Base-by-base conservation (phyloP, 768 basidiomycete genomes). In the Tephrocybe sp. region DNA sequence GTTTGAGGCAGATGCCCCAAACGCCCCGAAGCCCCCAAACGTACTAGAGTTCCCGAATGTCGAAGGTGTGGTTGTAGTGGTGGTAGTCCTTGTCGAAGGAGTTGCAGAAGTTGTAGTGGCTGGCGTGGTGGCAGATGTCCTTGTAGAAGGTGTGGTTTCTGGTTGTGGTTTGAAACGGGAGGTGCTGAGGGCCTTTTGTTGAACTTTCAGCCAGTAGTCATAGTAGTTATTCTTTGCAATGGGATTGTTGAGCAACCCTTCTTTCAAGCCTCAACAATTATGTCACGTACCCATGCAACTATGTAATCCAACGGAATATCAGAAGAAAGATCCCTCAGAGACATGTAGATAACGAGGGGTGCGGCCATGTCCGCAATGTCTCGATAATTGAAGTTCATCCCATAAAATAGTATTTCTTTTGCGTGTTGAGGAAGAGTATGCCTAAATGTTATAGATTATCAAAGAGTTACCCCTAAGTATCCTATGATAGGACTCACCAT, bases 331-430 rank as follows among this genome's bases (percentile, higher is more conserved):
- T 58, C 57, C 3, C 36, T 35, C 17, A 55, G 33, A 2, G 57
- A 35, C 16, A 34, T 16, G n/a, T 38, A 9, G 10, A 58, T 20
- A 12, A 55, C 10, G 5, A 52, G 54, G 7, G 57, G 51, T n/a
- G 51, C 53, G 13, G 54, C 44, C 13, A 22, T 22, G 22, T 51
- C 46, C 13, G 46, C 47, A 11, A 58, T 51, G 14, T 55, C 57
- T 7, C 41, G 22, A 16, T 58, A 58, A 1, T 23, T 51, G 22
- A 52, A 44, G 32, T 43, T 46, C 32, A 52, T 44, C 2, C 53
- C 51, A 49, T 55, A 58, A 1, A 39, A 10, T 22, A 53, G 32
- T 5, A 58, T 34, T 5, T 26, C 38, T 12, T 45, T 38, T 0
- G 39, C 39, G 20, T 58, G 34, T 32, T 41, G n/a, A 20, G 41